Evolutionary conservation across 768 basidiomycete genomes (phyloP), one percentile per base, ranked within the genome.

Genomic region (Termitomyces sp.): DNA sequence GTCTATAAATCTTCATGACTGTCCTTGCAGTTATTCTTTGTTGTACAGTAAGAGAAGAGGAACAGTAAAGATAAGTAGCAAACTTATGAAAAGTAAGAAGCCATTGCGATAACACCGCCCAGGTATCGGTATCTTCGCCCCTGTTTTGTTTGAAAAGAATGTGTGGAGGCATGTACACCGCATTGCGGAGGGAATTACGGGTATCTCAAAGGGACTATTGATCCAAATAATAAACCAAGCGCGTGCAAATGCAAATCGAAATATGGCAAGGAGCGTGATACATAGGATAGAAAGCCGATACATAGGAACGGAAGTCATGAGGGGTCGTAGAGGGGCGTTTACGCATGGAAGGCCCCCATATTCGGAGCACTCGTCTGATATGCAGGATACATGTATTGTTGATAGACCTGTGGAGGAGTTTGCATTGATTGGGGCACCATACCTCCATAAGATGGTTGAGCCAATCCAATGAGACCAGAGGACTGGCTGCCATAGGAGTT

Each of bases 381-480:
- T 69, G 88, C 77, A 73, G 87, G 86, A 68, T 90, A 90, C 88
- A 91, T 86, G 76, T 91, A 92, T 58, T 85, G 80, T 72, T 88
- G 85, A 69, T 91, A 91, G 61, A 87, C 71, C 66, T 89, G 87
- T 61, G 81, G 77, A 58, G 86, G 80, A 10, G 86, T 73, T 58
- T 83, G 80, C 61, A 63, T 54, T 33, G 58, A 20, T 47, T 63
- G 61, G 24, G 85, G 77, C 22, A 79, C 68, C 75, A 86, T 78
- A 54, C 77, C 80, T 60, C 76, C 79, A 70, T 88, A 91, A 43
- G 85, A 68, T n/a, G 81, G 75, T 63, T 87, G 87, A 46, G 76
- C 79, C 82, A 89, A 85, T 58, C 81, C 81, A 57, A 88, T 75
- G 43, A 90, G 70, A 62, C 74, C 79, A 35, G 88, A 81, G 1